Conservation (phyloP, 352 stramenopile species). For the Pythium insidiosum region DNA sequence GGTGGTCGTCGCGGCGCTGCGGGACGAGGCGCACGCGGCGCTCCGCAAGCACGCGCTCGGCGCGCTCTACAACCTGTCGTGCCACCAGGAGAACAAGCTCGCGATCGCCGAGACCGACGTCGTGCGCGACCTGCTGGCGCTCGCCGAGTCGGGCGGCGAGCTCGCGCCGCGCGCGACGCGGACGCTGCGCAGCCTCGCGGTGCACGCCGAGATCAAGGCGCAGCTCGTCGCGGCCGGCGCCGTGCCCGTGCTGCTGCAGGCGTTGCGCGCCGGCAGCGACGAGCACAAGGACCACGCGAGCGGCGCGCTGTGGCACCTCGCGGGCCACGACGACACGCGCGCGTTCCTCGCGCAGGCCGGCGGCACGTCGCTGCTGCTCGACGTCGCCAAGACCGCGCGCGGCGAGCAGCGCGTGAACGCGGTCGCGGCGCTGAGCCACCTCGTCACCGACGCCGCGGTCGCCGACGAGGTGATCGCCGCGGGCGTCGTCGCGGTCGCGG, state of each 20-base stretch:
- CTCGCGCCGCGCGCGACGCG: background rate
- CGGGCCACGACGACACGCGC: background rate
- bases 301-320: background rate
- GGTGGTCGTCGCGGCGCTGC: background rate
- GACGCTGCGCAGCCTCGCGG: background rate
- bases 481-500: no score
- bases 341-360: background rate
- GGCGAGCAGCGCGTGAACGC: no score
- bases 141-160: background rate
- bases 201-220: background rate
- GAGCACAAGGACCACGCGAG: background rate
- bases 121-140: background rate
- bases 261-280: background rate
- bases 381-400: background rate
- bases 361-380: background rate
- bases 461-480: no score
- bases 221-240: background rate
- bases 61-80: background rate
- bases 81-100: background rate
- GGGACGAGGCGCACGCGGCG: background rate
- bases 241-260: background rate
- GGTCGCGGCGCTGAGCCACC: no score
- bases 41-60: background rate
- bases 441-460: no score
- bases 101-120: background rate